Percentiles rank a stretch among this genome's conserved stretches.
Conservation (phyloP, 2,329 filamentous ascomycete genomes). For the Cryphonectria radicalis region DNA sequence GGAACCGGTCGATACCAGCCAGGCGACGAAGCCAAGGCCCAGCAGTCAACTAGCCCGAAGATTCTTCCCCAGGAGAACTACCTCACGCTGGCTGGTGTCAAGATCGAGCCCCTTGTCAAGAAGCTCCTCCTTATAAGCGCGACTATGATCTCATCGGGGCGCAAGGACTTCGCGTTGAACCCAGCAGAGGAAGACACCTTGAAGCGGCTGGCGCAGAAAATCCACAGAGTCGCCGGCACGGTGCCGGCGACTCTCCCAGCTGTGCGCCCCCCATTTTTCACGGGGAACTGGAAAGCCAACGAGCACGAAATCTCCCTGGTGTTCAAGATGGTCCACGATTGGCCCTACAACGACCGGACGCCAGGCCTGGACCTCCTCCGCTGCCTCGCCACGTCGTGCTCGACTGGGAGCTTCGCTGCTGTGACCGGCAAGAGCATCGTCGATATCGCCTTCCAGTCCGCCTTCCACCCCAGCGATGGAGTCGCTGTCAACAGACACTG, state of each 20-base stretch:
- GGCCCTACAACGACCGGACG: constrained; percentile 80
- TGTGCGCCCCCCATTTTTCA: constrained; percentile 11
- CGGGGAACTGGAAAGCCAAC: constrained; percentile 37
- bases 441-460: constrained; percentile 49
- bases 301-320: constrained; percentile 64
- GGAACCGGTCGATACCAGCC: constrained; percentile 80
- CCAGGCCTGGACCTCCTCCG: constrained; percentile 87
- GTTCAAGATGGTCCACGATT: constrained; percentile 73
- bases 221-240: constrained; percentile 60
- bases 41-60: constrained; percentile 53
- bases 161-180: constrained; percentile 76
- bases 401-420: constrained; percentile 64
- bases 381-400: constrained; percentile 72
- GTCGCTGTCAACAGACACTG: constrained; percentile 72
- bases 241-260: constrained; percentile 25
- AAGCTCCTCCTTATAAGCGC: constrained; percentile 79
- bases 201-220: constrained; percentile 60
- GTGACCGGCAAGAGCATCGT: constrained; percentile 63
- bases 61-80: constrained; percentile 80
- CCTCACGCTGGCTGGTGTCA: constrained; percentile 75
- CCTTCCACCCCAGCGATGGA: constrained; percentile 49
- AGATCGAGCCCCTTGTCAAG: constrained; percentile 72
- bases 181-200: constrained; percentile 70
- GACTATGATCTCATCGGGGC: constrained; percentile 69
- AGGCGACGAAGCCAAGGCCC: constrained; percentile 54